These are phyloP conservation scores for Teunomyces cretensis DNA, from an alignment of 805 yeast genomes.

Conservation along the genomic window DNA sequence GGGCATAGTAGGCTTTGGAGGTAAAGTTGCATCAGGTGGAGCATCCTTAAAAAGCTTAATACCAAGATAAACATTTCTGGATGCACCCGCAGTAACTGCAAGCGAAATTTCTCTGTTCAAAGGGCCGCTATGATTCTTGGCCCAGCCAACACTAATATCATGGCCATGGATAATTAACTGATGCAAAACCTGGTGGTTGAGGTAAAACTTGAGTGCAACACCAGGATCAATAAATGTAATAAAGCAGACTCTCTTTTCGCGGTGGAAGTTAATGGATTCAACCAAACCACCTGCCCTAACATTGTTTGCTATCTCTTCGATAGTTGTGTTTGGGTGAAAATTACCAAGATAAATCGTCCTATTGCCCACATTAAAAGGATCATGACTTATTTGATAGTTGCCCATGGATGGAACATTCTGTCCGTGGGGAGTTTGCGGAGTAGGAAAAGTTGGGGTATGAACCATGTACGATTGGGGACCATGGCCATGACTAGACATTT, in stretches of 20 bases:
- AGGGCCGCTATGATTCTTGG: conserved; percentile 63
- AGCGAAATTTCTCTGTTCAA: conserved; percentile 52
- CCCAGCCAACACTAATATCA: conserved; percentile 71
- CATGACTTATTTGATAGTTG: conserved; percentile 11
- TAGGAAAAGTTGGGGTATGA: background rate
- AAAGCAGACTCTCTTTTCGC: conserved; percentile 61
- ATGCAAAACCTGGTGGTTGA: conserved; percentile 54
- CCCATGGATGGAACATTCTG: background rate
- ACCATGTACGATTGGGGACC: conserved; percentile 4
- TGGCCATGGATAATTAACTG: conserved; percentile 62
- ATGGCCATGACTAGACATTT: background rate
- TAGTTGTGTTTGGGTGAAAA: conserved; percentile 59
- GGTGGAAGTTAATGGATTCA: conserved; percentile 54
- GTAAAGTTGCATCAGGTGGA: background rate
- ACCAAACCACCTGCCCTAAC: conserved; percentile 74
- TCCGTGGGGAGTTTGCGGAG: background rate
- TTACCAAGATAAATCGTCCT: conserved; percentile 71
- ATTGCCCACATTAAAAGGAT: conserved; percentile 44
- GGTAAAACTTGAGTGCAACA: conserved; percentile 66
- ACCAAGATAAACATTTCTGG: conserved; percentile 76
- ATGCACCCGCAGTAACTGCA: conserved; percentile 73
- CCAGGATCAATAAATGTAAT: conserved; percentile 65
- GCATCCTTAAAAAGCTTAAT: conserved; percentile 34
- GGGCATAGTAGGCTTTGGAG: background rate
- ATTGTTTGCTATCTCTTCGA: conserved; percentile 73